Base-by-base conservation (phyloP, 768 basidiomycete genomes). In the Boletus pseudopeckii region DNA sequence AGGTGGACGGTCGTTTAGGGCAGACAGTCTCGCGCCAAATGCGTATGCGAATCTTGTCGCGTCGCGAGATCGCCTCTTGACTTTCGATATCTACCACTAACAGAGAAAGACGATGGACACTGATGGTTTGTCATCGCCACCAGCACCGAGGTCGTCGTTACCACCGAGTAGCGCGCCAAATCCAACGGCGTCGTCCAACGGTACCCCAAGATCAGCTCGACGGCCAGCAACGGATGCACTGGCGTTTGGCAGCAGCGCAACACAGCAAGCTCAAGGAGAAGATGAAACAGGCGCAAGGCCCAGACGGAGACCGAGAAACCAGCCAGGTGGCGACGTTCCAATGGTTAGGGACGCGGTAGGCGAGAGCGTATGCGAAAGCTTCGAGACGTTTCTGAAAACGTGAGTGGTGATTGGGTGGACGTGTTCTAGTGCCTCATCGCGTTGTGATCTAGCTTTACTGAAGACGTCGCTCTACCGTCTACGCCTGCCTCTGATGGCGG, bases 321-420 rank as follows among this genome's bases (percentile, higher is more conserved):
- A 75, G 53, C 74, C 72, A 10, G 80, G 80, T 50, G 80, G 74
- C 5, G 90, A 94, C 62, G 81, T 97, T 0, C 90, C 94, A 3
- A 75, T 91, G 47, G 94, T 98, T 2, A 87, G 86, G 62, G 97
- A 98, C 72, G 86, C 90, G 32, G 96, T 98, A 18, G 96, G 96
- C 49, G 95, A 98, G 75, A 92, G 90, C 62, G 92, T 98, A 5
- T 85, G 88, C 52, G 90, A 95, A 64, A 86, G 87, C 64, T 98
- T 98, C 65, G 89, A 92, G 68, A 82, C 83, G 2, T 98, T 99
- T 73, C 72, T 98, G 49, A 89, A 91, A 75, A 87, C 85, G 97
- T 98, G 68, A 50, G 88, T 77, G 30, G 45, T 33, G 36, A 45
- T 28, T 50, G 10, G 7, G 11, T 26, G 9, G 36, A 10, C 28